Evolutionary conservation across 75 land plant genomes (phyloP), one percentile per base, ranked within the genome.

Genomic region (Cunninghamia lanceolata): DNA sequence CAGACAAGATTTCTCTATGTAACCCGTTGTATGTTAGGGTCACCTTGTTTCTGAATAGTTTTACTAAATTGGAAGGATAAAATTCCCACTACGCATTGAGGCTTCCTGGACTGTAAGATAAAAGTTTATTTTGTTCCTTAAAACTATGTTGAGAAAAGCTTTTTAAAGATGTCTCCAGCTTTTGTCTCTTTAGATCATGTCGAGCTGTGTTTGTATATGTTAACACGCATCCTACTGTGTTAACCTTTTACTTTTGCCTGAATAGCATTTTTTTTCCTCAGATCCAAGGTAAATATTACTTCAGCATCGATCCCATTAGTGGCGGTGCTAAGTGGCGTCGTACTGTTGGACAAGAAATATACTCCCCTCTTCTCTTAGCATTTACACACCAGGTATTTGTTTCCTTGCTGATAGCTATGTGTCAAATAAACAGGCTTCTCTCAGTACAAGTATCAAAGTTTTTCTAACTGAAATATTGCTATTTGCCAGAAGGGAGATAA

Each of bases 311-410:
- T 70, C 76, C 74, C 10, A 36, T 88, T 36, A 91, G 91, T 3
- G 45, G 28, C 66, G 97, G 94, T 19, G 89, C 93, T 3, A 54
- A 71, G 1, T 95, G 97, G 97, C 92, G 97, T 34, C 91, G 97
- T 2, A 89, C 88, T 88, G 52, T 53, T 85, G 97, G 97, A 34
- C 97, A 95, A 85, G 91, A 95, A 85, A 83, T 91, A 52, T 94
- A 91, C 43, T 94, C 95, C 14, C 97, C 97, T 1, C 84, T 95
- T 45, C 91, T 94, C 50, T 79, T 95, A 42, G 95, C 93, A 17
- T 95, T 95, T 74, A 70, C 94, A 28, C 86, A 90, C 2, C 88
- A 91, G 92, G 96, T 95, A 52, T 56, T 30, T 17, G 21, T 85
- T 30, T 4, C 43, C 85, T 83, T 30, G 53, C 86, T 34, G 45